Evolutionary conservation across 2,329 filamentous ascomycete species (phyloP), one percentile per base, ranked within the genome.

Genomic region (Phialophora macrospora): DNA sequence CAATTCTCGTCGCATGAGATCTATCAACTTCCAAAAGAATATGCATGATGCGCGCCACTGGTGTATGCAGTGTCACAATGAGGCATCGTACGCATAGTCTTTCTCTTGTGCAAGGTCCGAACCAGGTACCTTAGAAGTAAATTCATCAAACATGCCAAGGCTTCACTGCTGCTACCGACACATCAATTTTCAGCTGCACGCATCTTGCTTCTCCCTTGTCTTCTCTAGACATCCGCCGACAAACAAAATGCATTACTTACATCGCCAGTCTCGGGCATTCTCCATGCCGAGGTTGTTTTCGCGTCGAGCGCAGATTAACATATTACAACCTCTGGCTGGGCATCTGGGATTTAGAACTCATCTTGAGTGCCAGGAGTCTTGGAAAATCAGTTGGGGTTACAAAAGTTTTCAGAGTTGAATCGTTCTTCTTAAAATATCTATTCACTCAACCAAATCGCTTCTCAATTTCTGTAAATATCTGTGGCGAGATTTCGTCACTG

Each of bases 401-500:
- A 72, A 58, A 52, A 38, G 32, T 41, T 55, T 46, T 49, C 48
- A 49, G 30, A 48, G 24, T 17, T n/a, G 48, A 54, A 30, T 41
- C 32, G 11, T 38, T 24, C 48, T 49, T 60, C 38, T 44, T 34
- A 52, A 28, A 30, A 30, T 56, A 17, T 54, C 57, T 58, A 59
- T 22, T 60, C 24, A 41, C 32, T 65, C 56, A 68, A 59, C 77
- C 83, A 79, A 98, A 98, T 63, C 90, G 85, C 74, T 82, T 86
- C 79, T 91, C 88, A 77, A 99, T 91, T 79, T 97, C 93, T 8
- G 82, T 80, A 74, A 92, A 91, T 30, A 99, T 82, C 81, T 93
- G 88, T n/a, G 95, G 95, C 61, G 86, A 93, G 72, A 99, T 99
- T 80, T 98, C 95, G 75, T 99, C 92, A 75, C 93, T 97, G 77